Conservation (phyloP, 2,329 filamentous ascomycete species). For the Colletotrichum theobromicola region DNA sequence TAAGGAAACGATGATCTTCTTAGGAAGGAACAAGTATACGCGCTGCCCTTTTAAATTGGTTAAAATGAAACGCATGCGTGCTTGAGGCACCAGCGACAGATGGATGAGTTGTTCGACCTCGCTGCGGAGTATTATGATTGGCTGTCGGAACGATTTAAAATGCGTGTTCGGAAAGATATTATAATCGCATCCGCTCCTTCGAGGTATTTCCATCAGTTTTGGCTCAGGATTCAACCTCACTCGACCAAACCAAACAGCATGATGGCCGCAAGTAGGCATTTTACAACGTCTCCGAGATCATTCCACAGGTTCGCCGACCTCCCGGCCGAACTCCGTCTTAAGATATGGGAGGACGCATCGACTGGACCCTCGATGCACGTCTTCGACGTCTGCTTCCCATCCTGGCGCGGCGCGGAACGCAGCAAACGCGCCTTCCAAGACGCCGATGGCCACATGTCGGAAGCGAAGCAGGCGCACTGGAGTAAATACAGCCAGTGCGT, state of each 20-base stretch:
- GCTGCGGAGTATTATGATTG: background rate
- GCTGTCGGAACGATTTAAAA: background rate
- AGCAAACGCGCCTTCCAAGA: background rate
- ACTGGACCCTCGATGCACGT: slow-evolving; percentile 29
- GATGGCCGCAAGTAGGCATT: slow-evolving; percentile 30
- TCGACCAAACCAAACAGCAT: background rate
- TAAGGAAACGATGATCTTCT: background rate
- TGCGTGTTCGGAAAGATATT: background rate
- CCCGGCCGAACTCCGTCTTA: slow-evolving; percentile 12
- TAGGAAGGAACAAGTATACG: too few relatives aligned
- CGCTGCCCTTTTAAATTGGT: background rate
- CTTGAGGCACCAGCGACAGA: background rate
- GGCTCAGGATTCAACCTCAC: background rate
- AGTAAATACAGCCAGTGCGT: slow-evolving; percentile 8
- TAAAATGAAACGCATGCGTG: background rate
- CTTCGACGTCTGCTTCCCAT: slow-evolving; percentile 32
- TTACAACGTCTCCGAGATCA: background rate
- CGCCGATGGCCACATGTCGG: background rate
- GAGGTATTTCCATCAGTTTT: background rate
- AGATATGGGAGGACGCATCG: slow-evolving; percentile 16
- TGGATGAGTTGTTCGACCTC: background rate
- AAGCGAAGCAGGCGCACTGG: background rate
- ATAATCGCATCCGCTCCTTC: background rate
- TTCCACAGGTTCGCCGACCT: slow-evolving; percentile 12
- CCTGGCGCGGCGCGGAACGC: slow-evolving; percentile 16